Base-by-base conservation (phyloP, 1,284 basidiomycete species). In the Phenoliferia sp. region DNA sequence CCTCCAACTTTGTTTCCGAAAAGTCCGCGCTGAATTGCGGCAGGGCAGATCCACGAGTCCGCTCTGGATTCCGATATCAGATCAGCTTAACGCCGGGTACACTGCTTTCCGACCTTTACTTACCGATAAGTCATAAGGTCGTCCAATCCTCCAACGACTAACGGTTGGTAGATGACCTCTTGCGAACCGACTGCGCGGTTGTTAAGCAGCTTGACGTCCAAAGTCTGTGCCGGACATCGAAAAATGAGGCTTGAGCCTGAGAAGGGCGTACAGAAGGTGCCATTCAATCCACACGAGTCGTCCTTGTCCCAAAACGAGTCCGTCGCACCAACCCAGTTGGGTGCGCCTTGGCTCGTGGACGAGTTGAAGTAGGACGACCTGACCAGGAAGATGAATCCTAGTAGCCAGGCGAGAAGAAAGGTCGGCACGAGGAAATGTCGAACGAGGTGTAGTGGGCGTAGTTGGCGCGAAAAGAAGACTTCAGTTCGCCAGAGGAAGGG, bases 1-100 rank as follows among this genome's bases (percentile, higher is more conserved):
- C 92, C 92, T 2, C 92, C 91, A 69, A 79, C 84, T 1, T 80
- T 81, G 72, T 87, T 81, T 64, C 82, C 61, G 34, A 76, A 74
- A 17, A 76, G 61, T 12, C 74, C 74, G 12, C 65, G 71, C 81
- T 91, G 90, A 39, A 88, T 83, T n/a, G 91, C 91, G 54, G 91
- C 87, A 44, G 90, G 86, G 77, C 92, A 94, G 39, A 94, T 84
- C 77, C 93, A 94, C 61, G 84, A 87, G 77, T 94, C 92, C 1
- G 86, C 90, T 74, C 92, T n/a, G n/a, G n/a, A n/a, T n/a, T n/a
- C n/a, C n/a, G n/a, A n/a, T n/a, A n/a, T n/a, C n/a, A n/a, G n/a
- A n/a, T n/a, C n/a, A n/a, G n/a, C n/a, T n/a, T n/a, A n/a, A n/a
- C n/a, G n/a, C n/a, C n/a, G n/a, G n/a, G n/a, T n/a, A n/a, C n/a